phyloP scores from a whole-genome alignment of 2,329 filamentous ascomycete genomes.

The Neonectria coccinea region DNA sequence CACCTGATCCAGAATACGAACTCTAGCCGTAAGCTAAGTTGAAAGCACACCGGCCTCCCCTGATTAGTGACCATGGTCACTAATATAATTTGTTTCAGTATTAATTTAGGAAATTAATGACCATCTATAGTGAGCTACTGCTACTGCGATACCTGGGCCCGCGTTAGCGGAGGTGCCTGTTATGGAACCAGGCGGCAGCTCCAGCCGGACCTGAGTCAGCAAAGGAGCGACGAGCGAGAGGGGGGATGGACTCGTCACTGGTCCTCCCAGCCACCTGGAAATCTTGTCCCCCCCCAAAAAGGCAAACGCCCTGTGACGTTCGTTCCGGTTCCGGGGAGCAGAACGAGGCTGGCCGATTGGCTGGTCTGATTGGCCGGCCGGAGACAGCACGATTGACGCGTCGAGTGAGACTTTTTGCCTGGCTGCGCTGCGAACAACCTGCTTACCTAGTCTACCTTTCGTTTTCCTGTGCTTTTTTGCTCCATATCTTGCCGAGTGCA shows the following conservation, averaged over 20 bases:
- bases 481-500: background rate
- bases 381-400: constrained; percentile 20
- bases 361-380: constrained; percentile 14
- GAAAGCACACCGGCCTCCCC: too few relatives aligned
- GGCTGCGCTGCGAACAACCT: background rate
- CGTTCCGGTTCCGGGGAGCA: constrained; percentile 15
- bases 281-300: background rate
- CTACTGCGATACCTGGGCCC: too few relatives aligned
- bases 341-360: constrained; percentile 16
- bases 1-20: too few relatives aligned
- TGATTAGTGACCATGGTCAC: too few relatives aligned
- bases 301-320: constrained; percentile 2
- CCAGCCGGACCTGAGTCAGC: too few relatives aligned
- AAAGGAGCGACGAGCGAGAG: too few relatives aligned
- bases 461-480: background rate
- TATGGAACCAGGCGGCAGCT: too few relatives aligned
- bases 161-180: too few relatives aligned
- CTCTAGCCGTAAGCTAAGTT: too few relatives aligned
- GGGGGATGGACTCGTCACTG: constrained; percentile 14
- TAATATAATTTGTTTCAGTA: too few relatives aligned
- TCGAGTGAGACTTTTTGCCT: constrained; percentile 1
- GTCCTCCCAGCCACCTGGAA: constrained; percentile 15
- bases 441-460: background rate
- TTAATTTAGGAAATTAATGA: too few relatives aligned
- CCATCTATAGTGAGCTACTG: too few relatives aligned